phyloP scores from a whole-genome alignment of 768 basidiomycete genomes.

The Dioszegia aurantiaca region DNA sequence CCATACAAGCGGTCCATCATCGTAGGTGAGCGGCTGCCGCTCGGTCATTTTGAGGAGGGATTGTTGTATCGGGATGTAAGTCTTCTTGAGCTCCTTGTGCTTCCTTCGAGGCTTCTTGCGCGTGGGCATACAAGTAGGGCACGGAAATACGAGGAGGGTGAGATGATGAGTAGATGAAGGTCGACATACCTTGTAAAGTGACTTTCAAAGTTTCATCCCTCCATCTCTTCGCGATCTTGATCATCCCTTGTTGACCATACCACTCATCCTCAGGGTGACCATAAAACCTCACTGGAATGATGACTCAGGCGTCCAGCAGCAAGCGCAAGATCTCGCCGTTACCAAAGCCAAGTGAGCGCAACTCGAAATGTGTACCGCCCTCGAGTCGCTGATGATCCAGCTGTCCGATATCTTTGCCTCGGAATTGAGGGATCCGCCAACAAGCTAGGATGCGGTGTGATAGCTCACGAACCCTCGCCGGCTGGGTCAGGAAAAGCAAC shows the following conservation, averaged over 20 bases:
- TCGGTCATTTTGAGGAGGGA: neutral
- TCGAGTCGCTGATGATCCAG: conserved; percentile 21
- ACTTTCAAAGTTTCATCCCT: too few relatives aligned
- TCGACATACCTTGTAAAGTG: too few relatives aligned
- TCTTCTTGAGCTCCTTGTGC: neutral
- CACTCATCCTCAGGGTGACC: too few relatives aligned
- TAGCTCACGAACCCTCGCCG: conserved; percentile 63
- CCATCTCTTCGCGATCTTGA: neutral
- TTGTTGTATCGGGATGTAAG: neutral
- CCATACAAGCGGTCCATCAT: conserved; percentile 50
- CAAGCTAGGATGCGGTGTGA: conserved; percentile 91
- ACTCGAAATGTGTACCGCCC: neutral
- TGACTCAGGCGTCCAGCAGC: conserved; percentile 26
- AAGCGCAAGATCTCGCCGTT: conserved; percentile 41
- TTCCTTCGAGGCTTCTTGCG: conserved; percentile 1
- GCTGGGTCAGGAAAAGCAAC: conserved; percentile 24
- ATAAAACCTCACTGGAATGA: conserved; percentile 3
- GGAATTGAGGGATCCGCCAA: conserved; percentile 98
- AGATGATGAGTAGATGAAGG: too few relatives aligned
- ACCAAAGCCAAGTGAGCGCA: conserved; percentile 26
- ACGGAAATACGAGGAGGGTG: neutral
- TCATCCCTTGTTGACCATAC: too few relatives aligned
- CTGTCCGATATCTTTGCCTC: conserved; percentile 63
- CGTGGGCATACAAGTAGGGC: neutral
- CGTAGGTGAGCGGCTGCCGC: conserved; percentile 22